phyloP scores from a whole-genome alignment of 2,329 filamentous ascomycete species.

The Talaromyces sp. region DNA sequence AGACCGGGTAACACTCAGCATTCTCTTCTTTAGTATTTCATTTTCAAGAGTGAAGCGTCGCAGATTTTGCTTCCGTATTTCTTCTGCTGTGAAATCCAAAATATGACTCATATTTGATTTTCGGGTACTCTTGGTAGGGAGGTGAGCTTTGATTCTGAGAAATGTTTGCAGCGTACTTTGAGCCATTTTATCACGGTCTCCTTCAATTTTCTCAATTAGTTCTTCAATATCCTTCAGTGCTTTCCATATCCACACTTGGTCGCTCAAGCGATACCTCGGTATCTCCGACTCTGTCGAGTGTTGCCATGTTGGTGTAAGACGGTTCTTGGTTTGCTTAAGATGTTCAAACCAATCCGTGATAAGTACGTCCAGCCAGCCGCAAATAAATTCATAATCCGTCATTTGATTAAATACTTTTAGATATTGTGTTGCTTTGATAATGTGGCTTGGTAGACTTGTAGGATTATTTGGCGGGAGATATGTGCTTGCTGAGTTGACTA shows the following conservation, averaged over 20 bases:
- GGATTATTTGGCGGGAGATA: slow-evolving; percentile 11
- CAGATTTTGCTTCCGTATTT: slow-evolving; percentile 12
- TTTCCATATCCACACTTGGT: slow-evolving; percentile 17
- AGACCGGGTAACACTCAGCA: slow-evolving; percentile 14
- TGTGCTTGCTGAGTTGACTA: slow-evolving; percentile 2
- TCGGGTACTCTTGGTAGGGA: not conserved
- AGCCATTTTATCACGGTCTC: not conserved
- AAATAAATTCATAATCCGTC: slow-evolving; percentile 11
- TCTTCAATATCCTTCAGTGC: slow-evolving; percentile 11
- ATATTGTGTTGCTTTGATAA: slow-evolving; percentile 15
- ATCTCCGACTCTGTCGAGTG: slow-evolving; percentile 12
- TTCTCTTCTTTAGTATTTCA: slow-evolving; percentile 12
- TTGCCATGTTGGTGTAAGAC: slow-evolving; percentile 14
- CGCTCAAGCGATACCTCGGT: slow-evolving; percentile 13
- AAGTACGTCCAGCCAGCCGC: slow-evolving; percentile 8
- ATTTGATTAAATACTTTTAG: slow-evolving; percentile 6
- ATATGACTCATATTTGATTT: not conserved
- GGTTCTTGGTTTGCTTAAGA: slow-evolving; percentile 8
- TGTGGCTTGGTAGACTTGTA: slow-evolving; percentile 12
- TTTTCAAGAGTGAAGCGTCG: slow-evolving; percentile 14
- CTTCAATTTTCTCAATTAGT: slow-evolving; percentile 9
- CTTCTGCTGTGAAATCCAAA: slow-evolving; percentile 12
- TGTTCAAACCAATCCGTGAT: slow-evolving; percentile 8
- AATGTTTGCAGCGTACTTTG: slow-evolving; percentile 1
- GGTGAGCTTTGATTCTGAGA: not conserved